These are phyloP conservation scores for Casuarina cunninghamiana DNA, from an alignment of 306 rosid species.

Conservation along the genomic window DNA sequence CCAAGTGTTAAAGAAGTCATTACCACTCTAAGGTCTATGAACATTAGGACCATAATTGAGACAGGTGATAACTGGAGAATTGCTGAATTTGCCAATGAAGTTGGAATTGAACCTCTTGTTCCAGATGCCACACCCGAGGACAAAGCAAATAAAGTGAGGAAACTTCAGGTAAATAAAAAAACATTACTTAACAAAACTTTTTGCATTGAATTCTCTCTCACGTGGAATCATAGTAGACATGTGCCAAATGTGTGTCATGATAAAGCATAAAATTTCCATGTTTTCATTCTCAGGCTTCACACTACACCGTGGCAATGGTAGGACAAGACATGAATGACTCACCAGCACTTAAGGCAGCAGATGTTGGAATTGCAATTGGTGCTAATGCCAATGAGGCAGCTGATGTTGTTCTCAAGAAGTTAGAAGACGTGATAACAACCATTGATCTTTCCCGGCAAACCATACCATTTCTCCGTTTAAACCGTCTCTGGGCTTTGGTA, in stretches of 20 bases:
- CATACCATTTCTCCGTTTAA: slow-evolving; percentile 56
- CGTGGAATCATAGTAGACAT: no score
- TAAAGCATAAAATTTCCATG: not conserved
- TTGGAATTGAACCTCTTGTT: no score
- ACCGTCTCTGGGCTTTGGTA: slow-evolving; percentile 77
- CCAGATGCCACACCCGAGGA: no score
- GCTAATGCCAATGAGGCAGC: slow-evolving; percentile 94
- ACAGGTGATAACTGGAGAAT: no score
- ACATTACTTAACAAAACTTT: no score
- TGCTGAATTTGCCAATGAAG: no score
- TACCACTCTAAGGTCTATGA: no score
- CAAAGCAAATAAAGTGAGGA: no score
- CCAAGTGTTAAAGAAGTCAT: no score
- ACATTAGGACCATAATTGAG: no score
- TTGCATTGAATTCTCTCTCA: not conserved
- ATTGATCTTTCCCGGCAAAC: slow-evolving; percentile 79
- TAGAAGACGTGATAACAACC: slow-evolving; percentile 75
- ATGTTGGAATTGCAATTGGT: slow-evolving; percentile 88
- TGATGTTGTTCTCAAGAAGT: slow-evolving; percentile 76
- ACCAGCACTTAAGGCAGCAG: slow-evolving; percentile 76
- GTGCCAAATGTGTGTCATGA: not conserved
- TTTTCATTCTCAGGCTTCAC: slow-evolving; percentile 36
- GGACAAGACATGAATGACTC: slow-evolving; percentile 91
- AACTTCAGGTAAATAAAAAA: no score
- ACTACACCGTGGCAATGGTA: slow-evolving; percentile 73